These are phyloP conservation scores for Fusarium neocosmosporiellum DNA, from an alignment of 2,329 filamentous ascomycete genomes.

Conservation along the genomic window DNA sequence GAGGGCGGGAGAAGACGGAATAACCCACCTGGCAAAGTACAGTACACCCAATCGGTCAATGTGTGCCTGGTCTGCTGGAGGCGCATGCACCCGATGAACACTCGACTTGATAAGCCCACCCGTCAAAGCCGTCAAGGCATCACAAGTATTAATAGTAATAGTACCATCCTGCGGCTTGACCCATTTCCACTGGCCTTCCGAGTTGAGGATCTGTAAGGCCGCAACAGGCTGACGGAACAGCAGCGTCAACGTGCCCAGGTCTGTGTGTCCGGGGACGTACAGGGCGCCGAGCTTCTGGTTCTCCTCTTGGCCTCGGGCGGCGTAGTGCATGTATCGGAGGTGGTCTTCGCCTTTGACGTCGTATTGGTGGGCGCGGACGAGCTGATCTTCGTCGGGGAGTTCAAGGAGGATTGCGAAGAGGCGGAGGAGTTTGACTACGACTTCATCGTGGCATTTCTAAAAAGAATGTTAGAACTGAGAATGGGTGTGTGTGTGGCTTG, in stretches of 20 bases:
- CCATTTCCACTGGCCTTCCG: slow-evolving; percentile 60
- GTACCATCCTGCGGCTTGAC: slow-evolving; percentile 59
- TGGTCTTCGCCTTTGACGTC: slow-evolving; percentile 67
- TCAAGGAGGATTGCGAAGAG: slow-evolving; percentile 72
- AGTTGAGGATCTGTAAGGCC: slow-evolving; percentile 62
- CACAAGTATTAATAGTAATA: slow-evolving; percentile 62
- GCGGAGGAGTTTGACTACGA: slow-evolving; percentile 65
- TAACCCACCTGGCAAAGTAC: background rate
- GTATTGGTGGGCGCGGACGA: slow-evolving; percentile 62
- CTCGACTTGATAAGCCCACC: slow-evolving; percentile 57
- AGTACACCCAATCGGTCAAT: slow-evolving; percentile 7
- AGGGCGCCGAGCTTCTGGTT: slow-evolving; percentile 43
- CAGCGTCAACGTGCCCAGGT: slow-evolving; percentile 65
- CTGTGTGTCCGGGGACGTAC: slow-evolving; percentile 56
- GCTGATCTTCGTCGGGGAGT: slow-evolving; percentile 66
- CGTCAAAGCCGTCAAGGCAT: slow-evolving; percentile 60
- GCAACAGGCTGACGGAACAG: slow-evolving; percentile 69
- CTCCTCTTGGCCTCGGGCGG: slow-evolving; percentile 57
- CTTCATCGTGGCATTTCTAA: slow-evolving; percentile 53
- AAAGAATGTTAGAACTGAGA: background rate
- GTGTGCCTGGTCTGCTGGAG: slow-evolving; percentile 8
- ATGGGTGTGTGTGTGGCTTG: accelerated
- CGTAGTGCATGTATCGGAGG: slow-evolving; percentile 70
- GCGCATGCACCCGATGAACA: slow-evolving; percentile 47
- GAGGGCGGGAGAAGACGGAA: background rate